Base-by-base conservation (phyloP, 1,139 yeast species). In the Suhomyces choctaworum region DNA sequence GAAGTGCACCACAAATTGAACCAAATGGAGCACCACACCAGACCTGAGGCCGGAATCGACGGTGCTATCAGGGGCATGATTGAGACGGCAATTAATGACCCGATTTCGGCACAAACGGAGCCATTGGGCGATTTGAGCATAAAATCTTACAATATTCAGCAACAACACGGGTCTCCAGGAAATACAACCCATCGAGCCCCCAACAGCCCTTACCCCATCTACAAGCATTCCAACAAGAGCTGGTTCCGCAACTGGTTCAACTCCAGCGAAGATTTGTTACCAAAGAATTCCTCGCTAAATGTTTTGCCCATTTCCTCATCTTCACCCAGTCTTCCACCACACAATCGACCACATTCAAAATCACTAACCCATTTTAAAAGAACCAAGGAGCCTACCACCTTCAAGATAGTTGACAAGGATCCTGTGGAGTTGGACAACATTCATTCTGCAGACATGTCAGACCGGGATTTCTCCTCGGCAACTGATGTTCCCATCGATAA, bases 1-100 rank as follows among this genome's bases (percentile, higher is more conserved):
- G 78, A 73, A 32, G 60, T 75, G 2, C 80, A 75, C 37, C 52
- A 58, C 21, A 53, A 64, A 26, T 45, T 73, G 24, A 52, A 53
- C 22, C 46, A 49, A 10, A 31, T 29, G 25, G 29, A 25, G 22
- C 34, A 34, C 10, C 11, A 13, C 4, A 7, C 25, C 7, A 11
- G 10, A 7, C 11, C 29, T 3, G 11, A 12, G 17, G 27, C 22
- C 11, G 26, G 36, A 8, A 39, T 41, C 6, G 31, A 39, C 17
- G 28, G 27, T 7, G 39, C 35, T 4, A 23, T 41, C 4, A 32
- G 35, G 15, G 41, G 31, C 14, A 29, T 41, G 38, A 36, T 41
- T n/a, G 32, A 32, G 8, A 31, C 29, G 6, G 54, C 54, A 3
- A 38, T 42, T 4, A 28, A 29, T 9, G 39, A 37, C 12, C 38